phyloP scores from a whole-genome alignment of 768 basidiomycete genomes.

The Tulasnella sp. region DNA sequence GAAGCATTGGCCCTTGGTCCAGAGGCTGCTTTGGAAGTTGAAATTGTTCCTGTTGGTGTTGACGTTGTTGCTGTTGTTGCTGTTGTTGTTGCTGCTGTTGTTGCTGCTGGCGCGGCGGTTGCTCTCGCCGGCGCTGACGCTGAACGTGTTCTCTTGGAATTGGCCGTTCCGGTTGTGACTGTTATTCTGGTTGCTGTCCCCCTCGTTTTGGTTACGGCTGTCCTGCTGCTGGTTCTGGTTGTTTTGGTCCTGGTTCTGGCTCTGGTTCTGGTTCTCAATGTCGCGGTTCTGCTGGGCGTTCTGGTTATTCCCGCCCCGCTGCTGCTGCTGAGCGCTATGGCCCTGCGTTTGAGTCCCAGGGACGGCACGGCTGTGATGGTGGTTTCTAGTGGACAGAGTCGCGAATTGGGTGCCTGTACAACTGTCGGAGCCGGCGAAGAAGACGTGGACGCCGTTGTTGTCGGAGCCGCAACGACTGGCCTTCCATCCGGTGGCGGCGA shows the following conservation, averaged over 20 bases:
- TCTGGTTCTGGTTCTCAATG: too few species aligned
- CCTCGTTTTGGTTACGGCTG: too few species aligned
- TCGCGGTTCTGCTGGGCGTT: too few species aligned
- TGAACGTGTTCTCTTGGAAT: neutral
- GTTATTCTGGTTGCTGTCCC: too few species aligned
- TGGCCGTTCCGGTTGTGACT: too few species aligned
- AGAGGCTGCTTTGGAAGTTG: neutral
- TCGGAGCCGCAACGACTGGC: neutral
- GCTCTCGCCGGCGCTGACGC: neutral
- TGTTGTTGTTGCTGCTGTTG: neutral
- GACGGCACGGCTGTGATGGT: neutral
- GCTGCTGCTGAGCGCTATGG: too few species aligned
- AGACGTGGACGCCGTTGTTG: constrained; percentile 10
- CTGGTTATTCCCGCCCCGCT: too few species aligned
- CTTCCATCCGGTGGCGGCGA: constrained; percentile 19
- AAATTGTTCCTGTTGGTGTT: neutral
- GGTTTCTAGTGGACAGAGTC: neutral
- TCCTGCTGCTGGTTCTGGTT: too few species aligned
- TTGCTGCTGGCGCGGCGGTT: neutral
- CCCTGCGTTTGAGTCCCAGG: too few species aligned
- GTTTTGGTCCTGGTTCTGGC: too few species aligned
- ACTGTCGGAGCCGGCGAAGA: neutral
- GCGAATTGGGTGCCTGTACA: constrained; percentile 8
- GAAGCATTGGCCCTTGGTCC: neutral
- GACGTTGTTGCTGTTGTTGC: neutral